Evolutionary conservation across 768 basidiomycete genomes (phyloP).

Genomic region (Boletus barrowsii): DNA sequence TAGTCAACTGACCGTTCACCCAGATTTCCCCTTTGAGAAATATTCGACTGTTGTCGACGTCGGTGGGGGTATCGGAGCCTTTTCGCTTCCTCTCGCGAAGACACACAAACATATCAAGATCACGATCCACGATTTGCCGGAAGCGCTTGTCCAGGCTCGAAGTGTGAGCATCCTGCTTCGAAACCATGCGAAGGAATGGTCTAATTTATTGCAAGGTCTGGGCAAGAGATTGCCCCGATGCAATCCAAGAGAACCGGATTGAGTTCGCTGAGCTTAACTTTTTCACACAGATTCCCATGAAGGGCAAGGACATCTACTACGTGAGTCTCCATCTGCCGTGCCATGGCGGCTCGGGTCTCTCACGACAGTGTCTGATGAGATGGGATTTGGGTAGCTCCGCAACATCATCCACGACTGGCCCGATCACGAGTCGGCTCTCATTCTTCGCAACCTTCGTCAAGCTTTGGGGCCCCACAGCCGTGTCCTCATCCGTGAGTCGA

Average conservation of each 20-base stretch:
- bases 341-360: neutral
- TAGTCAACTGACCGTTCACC: neutral
- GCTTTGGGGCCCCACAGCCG: constrained; percentile 30
- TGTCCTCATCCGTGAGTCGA: constrained; percentile 31
- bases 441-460: constrained; percentile 29
- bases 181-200: no score
- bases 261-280: constrained; percentile 32
- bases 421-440: constrained; percentile 25
- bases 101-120: constrained; percentile 30
- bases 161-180: constrained; percentile 9
- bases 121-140: constrained; percentile 31
- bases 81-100: constrained; percentile 29
- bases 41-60: constrained; percentile 33
- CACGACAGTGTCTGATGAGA: neutral
- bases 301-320: constrained; percentile 26
- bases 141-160: constrained; percentile 22
- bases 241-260: constrained; percentile 21
- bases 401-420: constrained; percentile 34
- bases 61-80: constrained; percentile 34
- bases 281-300: constrained; percentile 17
- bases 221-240: constrained; percentile 19
- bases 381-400: constrained; percentile 10
- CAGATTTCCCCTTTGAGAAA: constrained; percentile 33
- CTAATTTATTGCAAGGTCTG: constrained; percentile 19
- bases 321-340: constrained; percentile 14